Evolutionary conservation across 768 basidiomycete species (phyloP).

Genomic region (Mrakia gelida): DNA sequence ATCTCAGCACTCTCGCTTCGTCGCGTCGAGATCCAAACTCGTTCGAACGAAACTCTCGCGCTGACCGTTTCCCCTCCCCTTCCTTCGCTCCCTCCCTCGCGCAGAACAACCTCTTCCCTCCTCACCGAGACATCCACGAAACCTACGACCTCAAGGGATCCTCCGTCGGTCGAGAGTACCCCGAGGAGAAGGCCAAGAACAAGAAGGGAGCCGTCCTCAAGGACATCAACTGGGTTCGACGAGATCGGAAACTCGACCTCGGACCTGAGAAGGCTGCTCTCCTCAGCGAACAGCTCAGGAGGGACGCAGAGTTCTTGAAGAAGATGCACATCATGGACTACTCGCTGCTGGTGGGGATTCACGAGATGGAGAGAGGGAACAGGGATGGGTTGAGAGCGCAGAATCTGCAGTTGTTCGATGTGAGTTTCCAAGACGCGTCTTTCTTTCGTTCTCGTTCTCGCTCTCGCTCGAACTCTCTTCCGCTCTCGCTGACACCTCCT

Average conservation of each 20-base stretch:
- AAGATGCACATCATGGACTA: constrained; percentile 91
- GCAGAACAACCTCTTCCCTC: constrained; percentile 89
- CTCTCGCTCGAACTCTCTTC: neutral
- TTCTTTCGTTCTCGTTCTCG: constrained; percentile 5
- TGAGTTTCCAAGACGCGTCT: constrained; percentile 49
- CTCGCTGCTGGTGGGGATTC: constrained; percentile 86
- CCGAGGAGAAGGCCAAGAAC: constrained; percentile 69
- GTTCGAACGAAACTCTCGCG: neutral
- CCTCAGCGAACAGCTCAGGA: constrained; percentile 80
- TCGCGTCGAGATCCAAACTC: too few relatives aligned
- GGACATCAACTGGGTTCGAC: constrained; percentile 92
- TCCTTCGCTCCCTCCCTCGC: neutral
- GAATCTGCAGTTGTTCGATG: constrained; percentile 87
- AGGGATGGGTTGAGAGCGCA: constrained; percentile 84
- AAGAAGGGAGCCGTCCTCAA: constrained; percentile 89
- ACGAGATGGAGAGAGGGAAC: constrained; percentile 85
- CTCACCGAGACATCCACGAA: constrained; percentile 95
- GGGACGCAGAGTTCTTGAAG: constrained; percentile 83
- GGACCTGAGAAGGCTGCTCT: constrained; percentile 93
- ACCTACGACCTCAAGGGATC: constrained; percentile 96
- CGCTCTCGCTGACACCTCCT: constrained; percentile 17
- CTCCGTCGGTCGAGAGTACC: constrained; percentile 79
- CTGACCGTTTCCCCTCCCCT: neutral
- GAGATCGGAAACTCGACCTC: constrained; percentile 70
- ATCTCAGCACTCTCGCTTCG: neutral